Percentiles rank a stretch among this genome's conserved stretches.
phyloP scores from a whole-genome alignment of 2,329 filamentous ascomycete genomes.

The Ascochyta fabae region DNA sequence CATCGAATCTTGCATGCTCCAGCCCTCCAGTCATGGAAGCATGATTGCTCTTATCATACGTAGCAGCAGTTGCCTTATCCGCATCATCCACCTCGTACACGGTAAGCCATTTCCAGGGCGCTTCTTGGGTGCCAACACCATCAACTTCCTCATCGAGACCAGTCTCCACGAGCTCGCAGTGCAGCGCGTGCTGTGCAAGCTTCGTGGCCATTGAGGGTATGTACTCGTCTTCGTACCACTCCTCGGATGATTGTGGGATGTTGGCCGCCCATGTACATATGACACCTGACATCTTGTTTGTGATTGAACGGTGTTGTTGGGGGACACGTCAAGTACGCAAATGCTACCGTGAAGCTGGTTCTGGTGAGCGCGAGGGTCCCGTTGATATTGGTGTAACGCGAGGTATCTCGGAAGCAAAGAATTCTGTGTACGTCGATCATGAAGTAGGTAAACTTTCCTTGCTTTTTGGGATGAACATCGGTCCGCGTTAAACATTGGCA shows the following conservation, averaged over 20 bases:
- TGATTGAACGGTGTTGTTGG: not conserved
- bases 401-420: not conserved
- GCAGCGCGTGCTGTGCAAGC: slow-evolving; percentile 16
- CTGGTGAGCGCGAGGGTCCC: not conserved
- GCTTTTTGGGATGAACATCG: slow-evolving; percentile 6
- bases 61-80: not conserved
- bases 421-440: not conserved
- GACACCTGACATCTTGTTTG: slow-evolving; percentile 25
- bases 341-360: not conserved
- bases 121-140: slow-evolving; percentile 12
- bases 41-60: slow-evolving; percentile 9
- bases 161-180: slow-evolving; percentile 12
- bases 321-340: not conserved
- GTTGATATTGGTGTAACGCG: not conserved
- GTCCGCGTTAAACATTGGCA: slow-evolving; percentile 3
- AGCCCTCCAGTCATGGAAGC: slow-evolving; percentile 2
- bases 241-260: slow-evolving; percentile 15
- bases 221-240: slow-evolving; percentile 27
- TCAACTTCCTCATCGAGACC: slow-evolving; percentile 12
- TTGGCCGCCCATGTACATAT: slow-evolving; percentile 28
- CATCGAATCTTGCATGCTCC: slow-evolving; percentile 9
- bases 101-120: slow-evolving; percentile 19
- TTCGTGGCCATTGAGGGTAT: slow-evolving; percentile 12
- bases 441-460: not conserved
- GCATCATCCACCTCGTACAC: slow-evolving; percentile 15